A percentile compares a stretch with the other conserved stretches of the same genome.
phyloP scores from a whole-genome alignment of 495 filamentous ascomycete genomes.

The Penicillium arizonense region DNA sequence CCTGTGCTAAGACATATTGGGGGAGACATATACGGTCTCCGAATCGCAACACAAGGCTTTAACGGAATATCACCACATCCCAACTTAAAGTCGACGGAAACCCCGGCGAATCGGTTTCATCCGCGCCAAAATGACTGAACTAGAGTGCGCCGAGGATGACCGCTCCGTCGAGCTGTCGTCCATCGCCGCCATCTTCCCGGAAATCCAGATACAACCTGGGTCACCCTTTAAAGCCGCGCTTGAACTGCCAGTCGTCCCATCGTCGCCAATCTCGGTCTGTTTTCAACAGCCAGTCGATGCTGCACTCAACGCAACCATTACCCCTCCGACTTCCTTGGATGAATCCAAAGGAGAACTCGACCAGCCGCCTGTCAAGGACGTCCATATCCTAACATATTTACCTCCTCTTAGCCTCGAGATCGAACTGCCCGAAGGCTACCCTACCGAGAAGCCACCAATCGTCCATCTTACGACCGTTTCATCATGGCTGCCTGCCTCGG shows the following conservation, averaged over 20 bases:
- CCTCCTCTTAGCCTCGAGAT: constrained; percentile 72
- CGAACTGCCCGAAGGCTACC: constrained; percentile 73
- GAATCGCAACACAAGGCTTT: neutral
- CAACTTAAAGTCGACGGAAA: neutral
- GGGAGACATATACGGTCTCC: neutral
- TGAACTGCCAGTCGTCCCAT: constrained; percentile 70
- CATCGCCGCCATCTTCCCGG: constrained; percentile 87
- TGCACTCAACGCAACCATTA: constrained; percentile 33
- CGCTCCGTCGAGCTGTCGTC: constrained; percentile 78
- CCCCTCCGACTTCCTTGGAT: constrained; percentile 48
- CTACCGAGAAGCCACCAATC: constrained; percentile 60
- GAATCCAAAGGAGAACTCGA: constrained; percentile 26
- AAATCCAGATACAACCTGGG: constrained; percentile 62
- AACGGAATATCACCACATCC: neutral
- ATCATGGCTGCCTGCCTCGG: constrained; percentile 65
- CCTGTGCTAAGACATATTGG: neutral
- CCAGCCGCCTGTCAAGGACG: constrained; percentile 36
- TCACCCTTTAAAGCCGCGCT: constrained; percentile 62
- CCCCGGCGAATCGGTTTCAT: neutral
- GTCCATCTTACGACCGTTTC: constrained; percentile 64
- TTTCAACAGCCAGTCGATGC: constrained; percentile 59
- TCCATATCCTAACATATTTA: constrained; percentile 68
- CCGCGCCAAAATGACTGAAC: constrained; percentile 27
- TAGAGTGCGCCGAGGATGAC: constrained; percentile 52
- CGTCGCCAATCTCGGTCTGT: constrained; percentile 62